These are phyloP conservation scores for Starmerella davenportii DNA, from an alignment of 805 yeast genomes.

Conservation along the genomic window DNA sequence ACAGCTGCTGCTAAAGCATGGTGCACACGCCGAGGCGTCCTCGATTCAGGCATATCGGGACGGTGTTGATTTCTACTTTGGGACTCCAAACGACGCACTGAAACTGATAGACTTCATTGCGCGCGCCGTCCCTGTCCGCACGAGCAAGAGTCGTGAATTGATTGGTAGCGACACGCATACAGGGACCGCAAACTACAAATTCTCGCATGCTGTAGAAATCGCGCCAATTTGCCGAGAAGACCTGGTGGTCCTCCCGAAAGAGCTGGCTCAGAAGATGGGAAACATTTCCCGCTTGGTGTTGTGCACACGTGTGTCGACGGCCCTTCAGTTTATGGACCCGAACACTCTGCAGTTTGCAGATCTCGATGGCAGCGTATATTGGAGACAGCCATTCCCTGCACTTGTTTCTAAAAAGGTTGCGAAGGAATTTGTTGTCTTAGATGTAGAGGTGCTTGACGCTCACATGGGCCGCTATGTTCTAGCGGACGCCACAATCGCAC, in stretches of 20 bases:
- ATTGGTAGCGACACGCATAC: constrained; percentile 79
- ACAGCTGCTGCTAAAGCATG: constrained; percentile 76
- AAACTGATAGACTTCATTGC: constrained; percentile 79
- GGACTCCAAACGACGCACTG: constrained; percentile 74
- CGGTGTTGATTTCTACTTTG: constrained; percentile 80
- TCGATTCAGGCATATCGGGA: constrained; percentile 77
- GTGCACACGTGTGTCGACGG: constrained; percentile 63
- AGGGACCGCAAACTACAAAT: constrained; percentile 72
- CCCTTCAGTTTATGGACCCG: constrained; percentile 69
- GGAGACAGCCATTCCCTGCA: constrained; percentile 63
- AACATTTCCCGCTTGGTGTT: constrained; percentile 62
- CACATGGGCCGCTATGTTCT: constrained; percentile 58
- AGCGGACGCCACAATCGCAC: constrained; percentile 71
- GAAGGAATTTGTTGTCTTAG: constrained; percentile 68
- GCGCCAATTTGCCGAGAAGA: constrained; percentile 92
- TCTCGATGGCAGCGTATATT: constrained; percentile 47
- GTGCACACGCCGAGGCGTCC: constrained; percentile 82
- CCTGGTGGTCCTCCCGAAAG: constrained; percentile 66
- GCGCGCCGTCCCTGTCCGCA: constrained; percentile 64
- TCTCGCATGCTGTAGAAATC: constrained; percentile 75
- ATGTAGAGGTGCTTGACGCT: constrained; percentile 78
- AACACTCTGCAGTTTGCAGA: constrained; percentile 63
- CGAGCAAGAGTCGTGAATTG: constrained; percentile 72
- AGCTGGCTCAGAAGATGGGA: constrained; percentile 64
- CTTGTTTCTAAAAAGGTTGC: constrained; percentile 47